These are phyloP conservation scores for Syncephalastrum contaminatum DNA, from an alignment of 371 early-diverging fungal genomes.

Conservation along the genomic window DNA sequence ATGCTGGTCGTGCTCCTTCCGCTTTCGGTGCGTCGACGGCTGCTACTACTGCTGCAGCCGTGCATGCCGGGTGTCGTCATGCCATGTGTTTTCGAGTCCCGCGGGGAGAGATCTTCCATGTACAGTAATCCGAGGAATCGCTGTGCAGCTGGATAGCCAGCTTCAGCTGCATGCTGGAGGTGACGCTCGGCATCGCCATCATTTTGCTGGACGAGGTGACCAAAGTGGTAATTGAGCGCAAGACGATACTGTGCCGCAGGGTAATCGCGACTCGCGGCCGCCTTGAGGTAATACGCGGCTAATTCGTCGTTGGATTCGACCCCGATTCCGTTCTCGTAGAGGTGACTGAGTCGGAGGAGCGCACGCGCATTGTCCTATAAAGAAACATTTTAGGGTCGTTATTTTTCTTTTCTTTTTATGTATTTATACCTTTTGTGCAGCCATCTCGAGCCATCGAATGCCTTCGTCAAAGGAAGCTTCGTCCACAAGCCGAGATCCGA, in stretches of 20 bases:
- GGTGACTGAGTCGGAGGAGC: constrained; percentile 34
- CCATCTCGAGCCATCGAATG: constrained; percentile 36
- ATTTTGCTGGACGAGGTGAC: constrained; percentile 28
- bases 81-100: constrained; percentile 6
- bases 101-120: constrained; percentile 30
- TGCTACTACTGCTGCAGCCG: constrained; percentile 8
- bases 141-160: constrained; percentile 41
- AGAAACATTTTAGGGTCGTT: neutral
- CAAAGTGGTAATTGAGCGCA: constrained; percentile 35
- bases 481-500: constrained; percentile 29
- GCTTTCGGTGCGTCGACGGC: constrained; percentile 8
- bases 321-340: constrained; percentile 39
- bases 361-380: constrained; percentile 38
- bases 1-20: constrained; percentile 27
- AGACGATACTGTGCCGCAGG: constrained; percentile 35
- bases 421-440: constrained; percentile 30
- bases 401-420: neutral
- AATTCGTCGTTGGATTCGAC: constrained; percentile 21
- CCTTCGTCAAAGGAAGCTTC: constrained; percentile 30
- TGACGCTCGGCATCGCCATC: constrained; percentile 26
- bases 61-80: neutral
- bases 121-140: constrained; percentile 43
- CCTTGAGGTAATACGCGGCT: constrained; percentile 32
- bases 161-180: constrained; percentile 32
- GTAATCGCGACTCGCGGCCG: constrained; percentile 29